Conservation (phyloP, 129 eudicot species). For the Artemisia argyi region DNA sequence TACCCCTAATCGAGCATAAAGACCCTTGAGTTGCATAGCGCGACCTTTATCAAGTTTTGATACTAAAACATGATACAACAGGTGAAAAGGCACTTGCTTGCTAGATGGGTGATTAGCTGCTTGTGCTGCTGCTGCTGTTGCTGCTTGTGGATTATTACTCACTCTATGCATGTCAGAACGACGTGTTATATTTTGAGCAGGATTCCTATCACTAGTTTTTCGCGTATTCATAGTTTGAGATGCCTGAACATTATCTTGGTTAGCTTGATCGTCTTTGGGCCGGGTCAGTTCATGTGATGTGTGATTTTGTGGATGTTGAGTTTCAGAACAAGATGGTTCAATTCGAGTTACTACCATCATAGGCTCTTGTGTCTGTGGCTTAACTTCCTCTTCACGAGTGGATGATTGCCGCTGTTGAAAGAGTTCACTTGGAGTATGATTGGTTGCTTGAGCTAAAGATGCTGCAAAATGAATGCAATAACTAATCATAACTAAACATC, state of each 20-base stretch:
- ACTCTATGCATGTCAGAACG: conserved; percentile 43
- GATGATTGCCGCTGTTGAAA: conserved; percentile 67
- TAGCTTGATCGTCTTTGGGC: conserved; percentile 25
- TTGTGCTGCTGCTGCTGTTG: conserved; percentile 34
- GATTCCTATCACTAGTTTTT: conserved; percentile 35
- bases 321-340: conserved; percentile 39
- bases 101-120: conserved; percentile 37
- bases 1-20: conserved; percentile 66
- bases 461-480: conserved; percentile 27
- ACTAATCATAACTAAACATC: too few species aligned
- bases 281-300: conserved; percentile 40
- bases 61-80: conserved; percentile 68
- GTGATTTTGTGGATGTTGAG: conserved; percentile 43
- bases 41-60: conserved; percentile 84
- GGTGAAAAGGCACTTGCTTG: conserved; percentile 69
- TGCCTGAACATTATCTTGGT: conserved; percentile 35
- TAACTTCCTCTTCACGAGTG: conserved; percentile 45
- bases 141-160: conserved; percentile 42
- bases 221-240: conserved; percentile 45
- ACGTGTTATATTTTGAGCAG: conserved; percentile 30
- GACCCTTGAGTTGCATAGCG: conserved; percentile 73
- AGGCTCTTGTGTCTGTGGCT: conserved; percentile 42
- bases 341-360: conserved; percentile 39
- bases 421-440: conserved; percentile 52
- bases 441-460: conserved; percentile 56